Conservation (phyloP, 1,284 basidiomycete species). For the Athelia psychrophila region DNA sequence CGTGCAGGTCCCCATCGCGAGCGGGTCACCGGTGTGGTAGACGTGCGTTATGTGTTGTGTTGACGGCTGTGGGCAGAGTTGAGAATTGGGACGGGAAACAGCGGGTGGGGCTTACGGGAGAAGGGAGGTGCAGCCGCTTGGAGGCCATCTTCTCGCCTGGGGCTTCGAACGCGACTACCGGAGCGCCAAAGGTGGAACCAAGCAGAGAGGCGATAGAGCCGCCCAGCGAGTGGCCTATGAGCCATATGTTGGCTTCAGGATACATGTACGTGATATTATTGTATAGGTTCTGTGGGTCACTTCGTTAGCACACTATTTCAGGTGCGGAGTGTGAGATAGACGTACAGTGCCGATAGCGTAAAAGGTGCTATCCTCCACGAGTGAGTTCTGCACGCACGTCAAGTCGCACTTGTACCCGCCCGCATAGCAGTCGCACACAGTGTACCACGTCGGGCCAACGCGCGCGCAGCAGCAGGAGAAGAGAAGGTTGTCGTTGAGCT, state of each 20-base stretch:
- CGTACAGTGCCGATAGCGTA: conserved; percentile 68
- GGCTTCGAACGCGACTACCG: conserved; percentile 81
- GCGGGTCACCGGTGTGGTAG: conserved; percentile 72
- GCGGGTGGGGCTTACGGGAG: conserved; percentile 36
- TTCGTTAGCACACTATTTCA: not conserved
- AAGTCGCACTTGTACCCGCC: conserved; percentile 69
- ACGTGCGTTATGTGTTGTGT: conserved; percentile 64
- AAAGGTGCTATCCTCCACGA: conserved; percentile 79
- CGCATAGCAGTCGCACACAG: conserved; percentile 82
- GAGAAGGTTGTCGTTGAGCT: conserved; percentile 85
- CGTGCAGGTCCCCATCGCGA: conserved; percentile 62
- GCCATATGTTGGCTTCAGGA: conserved; percentile 80
- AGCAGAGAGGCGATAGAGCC: conserved; percentile 79
- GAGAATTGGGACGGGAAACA: conserved; percentile 5
- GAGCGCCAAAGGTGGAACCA: conserved; percentile 81
- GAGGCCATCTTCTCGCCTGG: conserved; percentile 79
- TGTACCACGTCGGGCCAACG: conserved; percentile 81
- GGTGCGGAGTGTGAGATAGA: conserved; percentile 4
- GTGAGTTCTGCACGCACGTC: conserved; percentile 70
- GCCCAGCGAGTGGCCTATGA: conserved; percentile 77
- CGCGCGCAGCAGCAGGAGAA: conserved; percentile 92
- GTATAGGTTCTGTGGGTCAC: conserved; percentile 56
- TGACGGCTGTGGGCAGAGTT: conserved; percentile 38
- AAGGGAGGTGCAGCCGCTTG: conserved; percentile 73
- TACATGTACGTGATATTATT: conserved; percentile 82